Evolutionary conservation across 495 filamentous ascomycete genomes (phyloP).

Genomic region (Penicillium ochrochloron): DNA sequence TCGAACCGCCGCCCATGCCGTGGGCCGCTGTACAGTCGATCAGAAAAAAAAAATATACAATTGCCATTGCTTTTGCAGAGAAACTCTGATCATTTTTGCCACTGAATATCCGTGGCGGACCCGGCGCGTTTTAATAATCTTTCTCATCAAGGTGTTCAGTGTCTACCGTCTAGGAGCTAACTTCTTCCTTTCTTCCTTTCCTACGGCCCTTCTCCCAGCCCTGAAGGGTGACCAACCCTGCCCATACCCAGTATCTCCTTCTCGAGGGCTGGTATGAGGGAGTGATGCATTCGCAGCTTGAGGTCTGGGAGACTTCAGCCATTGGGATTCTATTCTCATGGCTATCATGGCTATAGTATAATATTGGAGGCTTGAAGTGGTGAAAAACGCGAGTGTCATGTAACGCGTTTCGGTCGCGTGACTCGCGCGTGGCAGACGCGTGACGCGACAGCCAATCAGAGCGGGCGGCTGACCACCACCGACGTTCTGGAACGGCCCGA

Average conservation of each 20-base stretch:
- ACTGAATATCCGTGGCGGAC: slow-evolving; percentile 5
- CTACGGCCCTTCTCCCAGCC: slow-evolving; percentile 12
- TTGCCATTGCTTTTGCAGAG: not conserved
- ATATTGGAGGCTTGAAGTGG: not conserved
- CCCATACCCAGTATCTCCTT: slow-evolving; percentile 1
- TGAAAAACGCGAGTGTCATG: not conserved
- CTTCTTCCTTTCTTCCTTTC: not conserved
- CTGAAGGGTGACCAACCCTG: slow-evolving; percentile 2
- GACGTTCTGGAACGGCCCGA: not conserved
- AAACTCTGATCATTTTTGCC: not conserved
- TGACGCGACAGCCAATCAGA: slow-evolving; percentile 32
- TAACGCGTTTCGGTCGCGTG: slow-evolving; percentile 6
- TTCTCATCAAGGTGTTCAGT: not conserved
- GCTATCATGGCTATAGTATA: not conserved
- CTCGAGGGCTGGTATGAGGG: slow-evolving; percentile 7
- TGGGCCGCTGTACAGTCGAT: not conserved
- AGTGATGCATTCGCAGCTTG: not conserved
- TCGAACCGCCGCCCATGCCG: not conserved
- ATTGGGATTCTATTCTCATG: not conserved
- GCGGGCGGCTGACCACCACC: not conserved
- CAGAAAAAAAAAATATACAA: no score
- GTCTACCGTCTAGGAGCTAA: not conserved
- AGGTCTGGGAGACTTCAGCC: not conserved
- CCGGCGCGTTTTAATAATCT: slow-evolving; percentile 16
- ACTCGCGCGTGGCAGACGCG: slow-evolving; percentile 23